Conservation (phyloP, 1,139 yeast genomes). For the Sugiyamaella pinicola region DNA sequence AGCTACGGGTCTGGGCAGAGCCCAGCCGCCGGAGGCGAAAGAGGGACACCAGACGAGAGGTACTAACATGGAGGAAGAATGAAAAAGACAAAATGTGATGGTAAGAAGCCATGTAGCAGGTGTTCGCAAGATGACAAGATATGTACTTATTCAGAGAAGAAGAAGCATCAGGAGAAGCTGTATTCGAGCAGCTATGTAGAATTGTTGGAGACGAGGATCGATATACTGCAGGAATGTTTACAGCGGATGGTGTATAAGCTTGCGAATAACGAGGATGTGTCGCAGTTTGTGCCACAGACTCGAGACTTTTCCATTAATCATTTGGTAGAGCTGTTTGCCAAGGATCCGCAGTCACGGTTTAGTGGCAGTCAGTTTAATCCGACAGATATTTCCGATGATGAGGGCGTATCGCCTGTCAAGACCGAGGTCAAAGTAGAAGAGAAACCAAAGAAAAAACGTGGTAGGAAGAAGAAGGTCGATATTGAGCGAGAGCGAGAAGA, state of each 20-base stretch:
- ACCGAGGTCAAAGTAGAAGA: neutral
- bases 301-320: slow-evolving; percentile 33
- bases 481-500: slow-evolving; percentile 13
- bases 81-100: slow-evolving; percentile 64
- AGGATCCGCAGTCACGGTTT: slow-evolving; percentile 22
- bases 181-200: slow-evolving; percentile 73
- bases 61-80: slow-evolving; percentile 39
- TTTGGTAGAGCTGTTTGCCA: slow-evolving; percentile 31
- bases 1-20: neutral
- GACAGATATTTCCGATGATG: slow-evolving; percentile 15
- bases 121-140: slow-evolving; percentile 71
- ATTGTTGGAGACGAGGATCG: slow-evolving; percentile 66
- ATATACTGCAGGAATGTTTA: slow-evolving; percentile 60
- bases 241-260: slow-evolving; percentile 47
- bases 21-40: neutral
- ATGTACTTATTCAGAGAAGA: slow-evolving; percentile 73
- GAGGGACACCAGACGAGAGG: neutral
- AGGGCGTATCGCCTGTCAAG: slow-evolving; percentile 14
- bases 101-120: slow-evolving; percentile 71
- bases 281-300: slow-evolving; percentile 29
- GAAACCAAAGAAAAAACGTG: slow-evolving; percentile 13
- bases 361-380: slow-evolving; percentile 15
- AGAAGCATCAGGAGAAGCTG: slow-evolving; percentile 59
- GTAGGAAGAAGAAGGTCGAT: slow-evolving; percentile 8
- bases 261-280: slow-evolving; percentile 37